Percentiles rank a stretch among this genome's conserved stretches.
phyloP scores from a whole-genome alignment of 331 rosid genomes.

The Quercus lobata region DNA sequence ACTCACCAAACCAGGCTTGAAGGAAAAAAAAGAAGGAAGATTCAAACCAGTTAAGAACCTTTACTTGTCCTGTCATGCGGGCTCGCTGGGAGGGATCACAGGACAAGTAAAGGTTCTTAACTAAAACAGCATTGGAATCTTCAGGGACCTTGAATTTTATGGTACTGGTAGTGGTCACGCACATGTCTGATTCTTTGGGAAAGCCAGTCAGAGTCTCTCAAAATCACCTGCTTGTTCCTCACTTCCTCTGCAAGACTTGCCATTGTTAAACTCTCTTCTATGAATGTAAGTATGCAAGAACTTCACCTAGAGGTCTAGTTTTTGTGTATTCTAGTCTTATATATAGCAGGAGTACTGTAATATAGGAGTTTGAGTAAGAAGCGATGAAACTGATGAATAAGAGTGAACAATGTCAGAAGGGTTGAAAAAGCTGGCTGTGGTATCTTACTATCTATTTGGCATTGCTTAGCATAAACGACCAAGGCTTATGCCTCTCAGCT shows the following conservation, averaged over 20 bases:
- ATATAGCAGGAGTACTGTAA: neutral
- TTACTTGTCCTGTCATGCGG: too few species aligned
- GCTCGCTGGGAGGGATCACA: conserved; percentile 39
- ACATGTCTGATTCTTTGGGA: conserved; percentile 28
- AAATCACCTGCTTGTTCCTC: conserved; percentile 35
- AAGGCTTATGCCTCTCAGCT: too few species aligned
- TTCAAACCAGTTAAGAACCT: too few species aligned
- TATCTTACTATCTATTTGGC: neutral
- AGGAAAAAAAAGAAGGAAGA: neutral
- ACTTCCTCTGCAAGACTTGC: conserved; percentile 14
- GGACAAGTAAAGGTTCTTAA: conserved; percentile 37
- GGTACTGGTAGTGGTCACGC: conserved; percentile 13
- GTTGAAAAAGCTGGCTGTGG: neutral
- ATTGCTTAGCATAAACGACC: too few species aligned
- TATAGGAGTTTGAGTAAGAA: neutral
- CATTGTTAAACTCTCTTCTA: neutral
- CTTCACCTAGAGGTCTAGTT: too few species aligned
- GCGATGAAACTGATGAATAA: neutral
- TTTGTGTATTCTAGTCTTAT: neutral
- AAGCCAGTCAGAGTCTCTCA: conserved; percentile 17
- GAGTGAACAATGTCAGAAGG: neutral
- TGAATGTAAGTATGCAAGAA: too few species aligned
- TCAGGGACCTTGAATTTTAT: conserved; percentile 32
- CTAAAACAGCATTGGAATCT: conserved; percentile 25
- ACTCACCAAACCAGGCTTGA: neutral